Conservation (phyloP, 306 rosid genomes). For the Aeschynomene evenia region DNA sequence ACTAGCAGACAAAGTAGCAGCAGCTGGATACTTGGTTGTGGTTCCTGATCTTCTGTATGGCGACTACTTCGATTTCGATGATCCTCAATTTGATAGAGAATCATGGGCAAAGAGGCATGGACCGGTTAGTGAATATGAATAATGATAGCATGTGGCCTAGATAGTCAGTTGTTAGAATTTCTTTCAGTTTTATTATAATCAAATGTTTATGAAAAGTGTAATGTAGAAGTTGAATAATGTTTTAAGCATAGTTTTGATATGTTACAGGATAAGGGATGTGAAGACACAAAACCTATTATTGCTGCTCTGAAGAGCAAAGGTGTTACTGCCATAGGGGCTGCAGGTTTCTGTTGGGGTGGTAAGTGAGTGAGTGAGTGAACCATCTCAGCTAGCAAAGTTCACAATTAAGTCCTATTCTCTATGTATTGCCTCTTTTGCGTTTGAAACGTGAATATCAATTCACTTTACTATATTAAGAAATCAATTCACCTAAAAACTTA, state of each 20-base stretch:
- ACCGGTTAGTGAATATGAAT: too few relatives aligned
- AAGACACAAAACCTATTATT: conserved; percentile 47
- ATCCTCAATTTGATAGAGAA: conserved; percentile 31
- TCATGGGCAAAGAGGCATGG: conserved; percentile 46
- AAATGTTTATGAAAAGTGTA: not conserved
- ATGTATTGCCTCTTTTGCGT: not conserved
- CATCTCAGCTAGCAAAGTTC: not conserved
- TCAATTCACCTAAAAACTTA: too few relatives aligned
- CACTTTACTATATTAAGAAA: too few relatives aligned
- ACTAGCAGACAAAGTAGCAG: conserved; percentile 60
- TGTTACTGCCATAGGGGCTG: conserved; percentile 52
- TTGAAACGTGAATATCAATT: too few relatives aligned
- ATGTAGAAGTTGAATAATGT: not conserved
- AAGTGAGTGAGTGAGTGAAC: too few relatives aligned
- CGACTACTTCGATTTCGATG: conserved; percentile 30
- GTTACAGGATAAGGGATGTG: conserved; percentile 52
- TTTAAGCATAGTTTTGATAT: not conserved
- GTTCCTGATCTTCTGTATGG: conserved; percentile 65
- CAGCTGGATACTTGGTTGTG: conserved; percentile 54
- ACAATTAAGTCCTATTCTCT: not conserved
- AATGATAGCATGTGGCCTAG: not conserved
- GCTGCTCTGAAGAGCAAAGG: conserved; percentile 56
- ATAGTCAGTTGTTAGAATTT: not conserved
- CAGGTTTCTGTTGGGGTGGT: conserved; percentile 78
- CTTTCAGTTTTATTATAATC: not conserved